Conservation (phyloP, 2,329 filamentous ascomycete species). For the Trichoderma arundinaceum region DNA sequence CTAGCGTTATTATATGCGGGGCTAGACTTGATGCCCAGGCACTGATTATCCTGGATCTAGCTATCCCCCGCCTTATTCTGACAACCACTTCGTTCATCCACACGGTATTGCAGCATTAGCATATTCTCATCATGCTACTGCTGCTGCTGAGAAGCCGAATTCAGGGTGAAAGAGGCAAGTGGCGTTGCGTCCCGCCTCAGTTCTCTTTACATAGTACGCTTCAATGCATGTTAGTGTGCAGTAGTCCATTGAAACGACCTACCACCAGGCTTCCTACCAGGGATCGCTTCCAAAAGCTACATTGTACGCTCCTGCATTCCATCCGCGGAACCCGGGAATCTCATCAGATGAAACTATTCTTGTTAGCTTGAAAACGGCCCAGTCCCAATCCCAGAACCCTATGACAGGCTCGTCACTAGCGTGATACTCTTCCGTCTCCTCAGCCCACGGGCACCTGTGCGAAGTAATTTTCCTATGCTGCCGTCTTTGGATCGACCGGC, state of each 20-base stretch:
- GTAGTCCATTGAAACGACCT: neutral
- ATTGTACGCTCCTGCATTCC: neutral
- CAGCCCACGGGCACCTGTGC: neutral
- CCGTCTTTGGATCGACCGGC: neutral
- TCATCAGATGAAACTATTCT: neutral
- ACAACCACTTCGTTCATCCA: neutral
- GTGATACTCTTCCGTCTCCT: neutral
- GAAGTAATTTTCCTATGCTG: neutral
- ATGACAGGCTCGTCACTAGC: neutral
- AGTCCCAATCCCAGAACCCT: neutral
- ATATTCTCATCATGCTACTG: neutral
- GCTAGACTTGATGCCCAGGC: too few relatives aligned
- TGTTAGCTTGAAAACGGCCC: neutral
- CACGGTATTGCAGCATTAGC: too few relatives aligned
- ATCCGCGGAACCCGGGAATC: neutral
- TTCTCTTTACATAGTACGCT: neutral
- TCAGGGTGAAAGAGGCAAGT: neutral
- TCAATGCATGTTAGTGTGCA: neutral
- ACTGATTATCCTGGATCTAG: too few relatives aligned
- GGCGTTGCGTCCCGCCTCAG: neutral
- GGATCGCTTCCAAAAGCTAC: neutral
- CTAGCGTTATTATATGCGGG: too few relatives aligned
- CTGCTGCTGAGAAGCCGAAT: neutral
- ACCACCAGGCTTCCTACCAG: neutral
- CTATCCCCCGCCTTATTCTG: too few relatives aligned